These are phyloP conservation scores for Arthrobotrys musiformis DNA, from an alignment of 2,329 filamentous ascomycete species.

Conservation along the genomic window DNA sequence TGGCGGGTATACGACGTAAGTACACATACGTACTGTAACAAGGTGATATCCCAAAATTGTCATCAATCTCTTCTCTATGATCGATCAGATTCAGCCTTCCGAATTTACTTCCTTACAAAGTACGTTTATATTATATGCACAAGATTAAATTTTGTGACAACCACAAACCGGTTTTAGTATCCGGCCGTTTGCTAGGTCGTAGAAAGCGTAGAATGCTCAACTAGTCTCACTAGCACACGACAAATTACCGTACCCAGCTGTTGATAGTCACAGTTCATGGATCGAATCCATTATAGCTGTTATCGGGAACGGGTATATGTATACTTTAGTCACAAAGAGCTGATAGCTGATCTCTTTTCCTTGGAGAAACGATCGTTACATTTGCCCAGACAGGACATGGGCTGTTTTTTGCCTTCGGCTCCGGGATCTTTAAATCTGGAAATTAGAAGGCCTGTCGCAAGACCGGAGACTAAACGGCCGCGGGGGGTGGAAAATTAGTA, in stretches of 20 bases:
- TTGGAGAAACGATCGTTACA: background rate
- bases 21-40: too few species aligned
- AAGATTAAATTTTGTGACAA: slow-evolving; percentile 2
- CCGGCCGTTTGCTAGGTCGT: background rate
- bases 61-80: background rate
- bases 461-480: background rate
- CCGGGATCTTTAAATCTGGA: slow-evolving; percentile 14
- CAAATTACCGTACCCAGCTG: slow-evolving; percentile 10
- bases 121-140: too few species aligned
- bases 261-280: too few species aligned
- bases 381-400: background rate
- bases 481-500: background rate
- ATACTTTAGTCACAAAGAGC: slow-evolving; percentile 5
- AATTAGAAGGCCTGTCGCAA: slow-evolving; percentile 1
- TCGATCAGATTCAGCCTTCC: background rate
- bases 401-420: slow-evolving; percentile 5
- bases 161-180: slow-evolving; percentile 25
- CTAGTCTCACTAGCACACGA: slow-evolving; percentile 25
- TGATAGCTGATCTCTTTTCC: slow-evolving; percentile 29
- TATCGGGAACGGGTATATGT: background rate
- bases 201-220: background rate
- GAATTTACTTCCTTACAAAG: background rate
- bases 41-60: background rate
- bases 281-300: background rate
- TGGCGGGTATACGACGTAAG: background rate